Conservation (phyloP, 345 rosid genomes). For the Eucalyptus polybractea region DNA sequence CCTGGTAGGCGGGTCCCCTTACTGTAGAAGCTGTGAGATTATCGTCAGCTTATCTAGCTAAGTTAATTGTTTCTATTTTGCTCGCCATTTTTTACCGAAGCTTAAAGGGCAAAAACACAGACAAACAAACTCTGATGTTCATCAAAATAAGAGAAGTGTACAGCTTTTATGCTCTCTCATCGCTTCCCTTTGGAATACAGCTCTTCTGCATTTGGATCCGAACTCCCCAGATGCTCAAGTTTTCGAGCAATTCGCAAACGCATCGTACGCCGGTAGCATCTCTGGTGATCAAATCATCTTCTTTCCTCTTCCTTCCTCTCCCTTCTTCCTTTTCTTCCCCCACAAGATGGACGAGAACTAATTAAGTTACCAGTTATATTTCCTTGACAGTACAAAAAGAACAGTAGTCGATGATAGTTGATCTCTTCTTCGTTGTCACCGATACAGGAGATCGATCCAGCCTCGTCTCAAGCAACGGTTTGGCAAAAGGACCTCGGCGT, state of each 20-base stretch:
- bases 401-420: background rate
- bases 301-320: background rate
- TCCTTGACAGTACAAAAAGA: background rate
- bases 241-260: background rate
- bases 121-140: background rate
- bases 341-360: background rate
- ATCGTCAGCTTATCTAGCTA: background rate
- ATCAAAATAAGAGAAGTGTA: background rate
- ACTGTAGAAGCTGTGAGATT: background rate
- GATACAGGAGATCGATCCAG: background rate
- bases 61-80: background rate
- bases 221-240: background rate
- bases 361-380: background rate
- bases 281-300: background rate
- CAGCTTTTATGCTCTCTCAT: background rate
- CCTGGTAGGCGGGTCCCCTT: conserved; percentile 22
- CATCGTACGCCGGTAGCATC: background rate
- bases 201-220: background rate
- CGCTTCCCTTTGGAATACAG: background rate
- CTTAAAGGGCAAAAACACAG: background rate
- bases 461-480: background rate
- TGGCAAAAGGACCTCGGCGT: background rate
- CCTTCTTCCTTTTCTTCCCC: background rate
- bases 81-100: background rate
- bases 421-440: background rate